Base-by-base conservation (phyloP, 2,329 filamentous ascomycete genomes). In the Fusarium buharicum region DNA sequence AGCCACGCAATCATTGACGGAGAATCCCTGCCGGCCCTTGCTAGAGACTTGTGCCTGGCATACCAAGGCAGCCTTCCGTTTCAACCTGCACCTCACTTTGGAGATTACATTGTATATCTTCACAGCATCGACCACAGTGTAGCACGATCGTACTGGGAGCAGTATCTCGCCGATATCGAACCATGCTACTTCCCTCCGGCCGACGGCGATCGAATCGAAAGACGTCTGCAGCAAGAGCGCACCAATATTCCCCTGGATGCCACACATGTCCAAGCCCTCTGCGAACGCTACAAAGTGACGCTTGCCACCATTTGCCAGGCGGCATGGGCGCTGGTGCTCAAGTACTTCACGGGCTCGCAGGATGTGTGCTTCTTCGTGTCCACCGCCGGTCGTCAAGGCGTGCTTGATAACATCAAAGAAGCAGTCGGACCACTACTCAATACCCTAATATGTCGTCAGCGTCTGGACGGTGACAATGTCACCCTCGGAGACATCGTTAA, bases 391-490 rank as follows among this genome's bases (percentile, higher is more conserved):
- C 44, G 44, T 38, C 44, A 47, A 47, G 44, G 44, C 33, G 44
- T 47, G 44, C 44, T 47, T 37, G 44, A 47, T 47, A 47, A 47
- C 44, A 47, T 47, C 44, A 47, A 47, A 47, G 44, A 47, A 47
- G 44, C 44, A 47, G 44, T 47, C 33, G 44, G 44, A 47, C 44
- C 44, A 47, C 44, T 47, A 47, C 44, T 47, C 44, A 47, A 47
- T 47, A 47, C 44, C 44, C 44, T 47, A 30, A 37, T 47, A 47
- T 47, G 44, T 47, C 44, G 33, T 47, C 44, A 47, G 44, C 20
- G 44, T 47, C 44, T 47, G 33, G 44, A 47, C 44, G 33, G 44
- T 47, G 44, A 38, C 22, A 47, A 37, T 47, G 33, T 47, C 22
- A 47, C 44, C n/a, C 44, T 47, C 44, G 44, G 44, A 47, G 44